These are phyloP conservation scores for Cyberlindnera suaveolens DNA, from an alignment of 805 yeast genomes.

Conservation along the genomic window DNA sequence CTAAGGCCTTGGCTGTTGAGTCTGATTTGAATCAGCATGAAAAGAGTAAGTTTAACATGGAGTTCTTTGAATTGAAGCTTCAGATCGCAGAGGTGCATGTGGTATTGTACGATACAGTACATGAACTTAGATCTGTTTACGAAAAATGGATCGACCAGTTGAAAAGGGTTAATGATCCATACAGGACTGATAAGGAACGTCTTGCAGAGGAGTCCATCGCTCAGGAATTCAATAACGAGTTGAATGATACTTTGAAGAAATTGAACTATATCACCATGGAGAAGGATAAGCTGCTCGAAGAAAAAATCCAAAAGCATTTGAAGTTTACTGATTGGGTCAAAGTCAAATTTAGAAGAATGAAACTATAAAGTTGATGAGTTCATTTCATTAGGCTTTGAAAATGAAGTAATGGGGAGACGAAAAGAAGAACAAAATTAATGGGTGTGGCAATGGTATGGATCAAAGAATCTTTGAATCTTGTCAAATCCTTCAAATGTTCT, in stretches of 20 bases:
- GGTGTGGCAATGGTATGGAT: constrained; percentile 31
- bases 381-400: neutral
- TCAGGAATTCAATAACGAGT: neutral
- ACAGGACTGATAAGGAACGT: neutral
- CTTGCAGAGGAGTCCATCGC: neutral
- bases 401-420: neutral
- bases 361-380: neutral
- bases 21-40: neutral
- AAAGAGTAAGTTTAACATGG: neutral
- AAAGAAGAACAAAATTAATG: neutral
- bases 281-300: neutral
- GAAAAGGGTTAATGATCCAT: neutral
- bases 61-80: neutral
- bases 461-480: constrained; percentile 44
- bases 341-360: neutral
- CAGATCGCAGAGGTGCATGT: neutral
- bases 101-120: neutral
- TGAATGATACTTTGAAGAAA: neutral
- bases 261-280: neutral
- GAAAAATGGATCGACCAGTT: neutral
- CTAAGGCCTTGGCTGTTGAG: no score
- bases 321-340: neutral
- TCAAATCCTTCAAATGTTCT: constrained; percentile 45
- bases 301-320: neutral
- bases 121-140: neutral